phyloP scores from a whole-genome alignment of 2,329 filamentous ascomycete genomes.

The Knufia fluminis region DNA sequence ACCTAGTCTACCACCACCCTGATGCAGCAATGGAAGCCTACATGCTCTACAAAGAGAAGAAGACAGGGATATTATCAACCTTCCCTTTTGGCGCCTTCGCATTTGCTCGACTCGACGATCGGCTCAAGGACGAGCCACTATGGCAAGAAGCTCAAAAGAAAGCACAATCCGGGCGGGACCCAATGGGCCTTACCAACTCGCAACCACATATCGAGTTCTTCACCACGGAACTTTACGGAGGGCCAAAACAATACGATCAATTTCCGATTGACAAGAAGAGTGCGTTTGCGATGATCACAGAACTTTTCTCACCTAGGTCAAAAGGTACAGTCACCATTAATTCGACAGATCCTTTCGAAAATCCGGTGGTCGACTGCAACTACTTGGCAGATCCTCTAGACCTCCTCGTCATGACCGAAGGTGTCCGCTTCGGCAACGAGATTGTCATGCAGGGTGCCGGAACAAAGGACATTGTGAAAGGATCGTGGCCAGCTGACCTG shows the following conservation, averaged over 20 bases:
- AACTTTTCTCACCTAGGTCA: conserved; percentile 50
- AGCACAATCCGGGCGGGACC: conserved; percentile 44
- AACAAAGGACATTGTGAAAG: conserved; percentile 51
- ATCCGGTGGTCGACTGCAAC: conserved; percentile 50
- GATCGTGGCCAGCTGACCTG: conserved; percentile 47
- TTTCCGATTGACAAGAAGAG: conserved; percentile 45
- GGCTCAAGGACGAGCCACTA: conserved; percentile 44
- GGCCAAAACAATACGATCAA: conserved; percentile 48
- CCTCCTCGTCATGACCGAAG: conserved; percentile 50
- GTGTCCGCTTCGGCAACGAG: conserved; percentile 50
- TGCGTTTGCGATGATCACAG: conserved; percentile 49
- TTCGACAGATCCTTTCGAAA: conserved; percentile 39
- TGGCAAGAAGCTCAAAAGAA: conserved; percentile 44
- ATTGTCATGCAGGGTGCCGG: conserved; percentile 49
- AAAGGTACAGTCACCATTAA: conserved; percentile 47
- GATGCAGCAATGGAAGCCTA: conserved; percentile 44
- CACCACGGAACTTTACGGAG: conserved; percentile 41
- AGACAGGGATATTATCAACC: conserved; percentile 48
- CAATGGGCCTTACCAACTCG: conserved; percentile 49
- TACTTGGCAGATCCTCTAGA: conserved; percentile 51
- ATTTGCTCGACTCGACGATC: conserved; percentile 53
- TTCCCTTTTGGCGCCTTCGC: conserved; percentile 57
- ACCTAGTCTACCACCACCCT: conserved; percentile 40
- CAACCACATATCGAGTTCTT: conserved; percentile 57
- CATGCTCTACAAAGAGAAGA: conserved; percentile 49